Conservation (phyloP, 208 protist species). For the Acanthamoeba lenticulata region DNA sequence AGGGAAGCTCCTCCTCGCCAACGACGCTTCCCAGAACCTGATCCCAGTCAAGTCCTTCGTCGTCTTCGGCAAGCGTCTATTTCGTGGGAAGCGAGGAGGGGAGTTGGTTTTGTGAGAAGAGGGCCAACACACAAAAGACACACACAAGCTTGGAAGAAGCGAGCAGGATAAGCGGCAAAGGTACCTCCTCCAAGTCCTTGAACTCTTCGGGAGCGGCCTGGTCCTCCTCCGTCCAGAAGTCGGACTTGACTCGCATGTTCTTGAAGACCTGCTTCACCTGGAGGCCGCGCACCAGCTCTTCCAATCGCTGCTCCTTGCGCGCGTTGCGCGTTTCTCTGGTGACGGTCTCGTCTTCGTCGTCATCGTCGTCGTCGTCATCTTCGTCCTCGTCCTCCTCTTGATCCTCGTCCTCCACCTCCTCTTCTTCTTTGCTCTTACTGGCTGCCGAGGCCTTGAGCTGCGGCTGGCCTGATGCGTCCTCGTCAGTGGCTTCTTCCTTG, state of each 20-base stretch:
- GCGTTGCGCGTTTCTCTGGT: neutral
- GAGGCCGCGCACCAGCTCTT: neutral
- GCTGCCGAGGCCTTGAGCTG: neutral
- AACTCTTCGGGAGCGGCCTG: neutral
- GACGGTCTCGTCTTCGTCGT: neutral
- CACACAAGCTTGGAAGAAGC: too few relatives aligned
- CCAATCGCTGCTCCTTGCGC: neutral
- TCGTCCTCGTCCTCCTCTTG: constrained; percentile 44
- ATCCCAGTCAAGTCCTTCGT: constrained; percentile 26
- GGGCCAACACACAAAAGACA: neutral
- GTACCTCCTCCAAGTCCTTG: neutral
- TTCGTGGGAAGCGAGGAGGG: too few relatives aligned
- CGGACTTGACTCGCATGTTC: constrained; percentile 1
- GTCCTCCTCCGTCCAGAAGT: constrained; percentile 32
- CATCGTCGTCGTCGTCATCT: neutral
- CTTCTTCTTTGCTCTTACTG: neutral
- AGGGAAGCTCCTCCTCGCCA: constrained; percentile 5
- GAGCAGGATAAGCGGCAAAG: too few relatives aligned
- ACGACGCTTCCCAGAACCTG: constrained; percentile 49
- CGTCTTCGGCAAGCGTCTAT: neutral
- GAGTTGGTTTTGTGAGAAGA: neutral
- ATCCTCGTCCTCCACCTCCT: constrained; percentile 11
- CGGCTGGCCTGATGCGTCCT: constrained; percentile 50
- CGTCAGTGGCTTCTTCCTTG: constrained; percentile 31
- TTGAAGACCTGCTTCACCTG: constrained; percentile 35